A percentile compares a stretch with the other conserved stretches of the same genome.
Conservation (phyloP, 495 filamentous ascomycete genomes). For the Neurospora sp. region DNA sequence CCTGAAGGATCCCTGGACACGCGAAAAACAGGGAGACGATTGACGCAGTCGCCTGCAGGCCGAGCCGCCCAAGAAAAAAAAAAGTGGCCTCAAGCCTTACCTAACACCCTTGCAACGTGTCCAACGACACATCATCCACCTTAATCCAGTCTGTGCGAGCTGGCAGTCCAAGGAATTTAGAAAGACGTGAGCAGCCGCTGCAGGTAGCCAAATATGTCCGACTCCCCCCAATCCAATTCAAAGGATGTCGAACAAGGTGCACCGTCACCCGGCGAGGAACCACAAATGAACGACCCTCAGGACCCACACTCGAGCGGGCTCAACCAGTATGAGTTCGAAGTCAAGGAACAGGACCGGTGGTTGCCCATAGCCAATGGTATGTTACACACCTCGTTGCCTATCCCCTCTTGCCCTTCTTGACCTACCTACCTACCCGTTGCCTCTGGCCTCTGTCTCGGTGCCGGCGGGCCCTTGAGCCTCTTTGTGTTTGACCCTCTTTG, state of each 20-base stretch:
- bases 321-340: slow-evolving; percentile 82
- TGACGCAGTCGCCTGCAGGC: slow-evolving; percentile 39
- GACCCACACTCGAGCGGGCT: slow-evolving; percentile 48
- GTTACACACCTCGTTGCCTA: slow-evolving; percentile 41
- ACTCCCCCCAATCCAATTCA: slow-evolving; percentile 85
- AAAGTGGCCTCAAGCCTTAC: slow-evolving; percentile 31
- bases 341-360: slow-evolving; percentile 99
- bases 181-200: slow-evolving; percentile 50
- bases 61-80: slow-evolving; percentile 28
- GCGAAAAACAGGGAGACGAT: slow-evolving; percentile 28
- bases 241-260: slow-evolving; percentile 89
- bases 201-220: slow-evolving; percentile 80
- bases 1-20: slow-evolving; percentile 34
- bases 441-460: slow-evolving; percentile 26
- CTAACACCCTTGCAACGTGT: slow-evolving; percentile 44
- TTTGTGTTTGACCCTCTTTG: background rate
- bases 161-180: slow-evolving; percentile 47
- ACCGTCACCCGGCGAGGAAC: slow-evolving; percentile 82
- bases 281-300: slow-evolving; percentile 49
- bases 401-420: background rate
- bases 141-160: slow-evolving; percentile 38
- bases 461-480: background rate
- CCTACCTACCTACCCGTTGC: slow-evolving; percentile 3
- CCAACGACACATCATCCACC: slow-evolving; percentile 43
- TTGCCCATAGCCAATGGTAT: slow-evolving; percentile 99